Evolutionary conservation across 2,329 filamentous ascomycete species (phyloP), one percentile per base, ranked within the genome.

Genomic region (Zasmidium angulare): DNA sequence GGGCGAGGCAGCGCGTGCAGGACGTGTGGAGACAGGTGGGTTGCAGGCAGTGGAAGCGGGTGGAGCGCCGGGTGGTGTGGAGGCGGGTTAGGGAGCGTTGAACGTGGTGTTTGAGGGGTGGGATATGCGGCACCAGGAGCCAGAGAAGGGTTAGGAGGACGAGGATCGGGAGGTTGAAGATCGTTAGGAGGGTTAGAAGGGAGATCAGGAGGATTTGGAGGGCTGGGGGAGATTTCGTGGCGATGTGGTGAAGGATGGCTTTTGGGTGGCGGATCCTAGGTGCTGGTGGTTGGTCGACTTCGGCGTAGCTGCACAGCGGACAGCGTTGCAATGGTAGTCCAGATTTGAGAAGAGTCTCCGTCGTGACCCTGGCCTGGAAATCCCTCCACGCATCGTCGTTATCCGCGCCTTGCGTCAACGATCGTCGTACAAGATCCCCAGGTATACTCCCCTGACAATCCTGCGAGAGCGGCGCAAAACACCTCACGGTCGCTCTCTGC

Each of bases 281-380:
- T 21, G 55, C 23, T 1, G 70, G 66, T 19, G 76, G 68, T 46
- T 81, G 77, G 74, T 97, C 91, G 23, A 92, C 82, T 78, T 98
- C 95, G 29, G 91, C 91, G 71, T 98, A 99, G 65, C 82, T 83
- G 79, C 93, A 99, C 72, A 96, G 97, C 0, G 93, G 92, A 69
- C 95, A 98, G 43, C 88, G 87, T 50, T 95, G 82, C 1, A 98
- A 83, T 2, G 89, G 88, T 6, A 96, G 76, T 21, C 86, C 83
- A 22, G 89, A 90, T 57, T 89, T 87, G 23, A 89, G 76, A 1
- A 99, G 82, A 20, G 82, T 86, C 67, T 96, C 90, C 59, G 89
- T 88, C 2, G 89, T 88, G 22, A 96, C 81, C 26, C 91, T 87
- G 65, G 90, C 87, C 70, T 96, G 89, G 36, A 98, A 85, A 70